These are phyloP conservation scores for Lasiodiplodia gonubiensis DNA, from an alignment of 2,329 filamentous ascomycete genomes.

Conservation along the genomic window DNA sequence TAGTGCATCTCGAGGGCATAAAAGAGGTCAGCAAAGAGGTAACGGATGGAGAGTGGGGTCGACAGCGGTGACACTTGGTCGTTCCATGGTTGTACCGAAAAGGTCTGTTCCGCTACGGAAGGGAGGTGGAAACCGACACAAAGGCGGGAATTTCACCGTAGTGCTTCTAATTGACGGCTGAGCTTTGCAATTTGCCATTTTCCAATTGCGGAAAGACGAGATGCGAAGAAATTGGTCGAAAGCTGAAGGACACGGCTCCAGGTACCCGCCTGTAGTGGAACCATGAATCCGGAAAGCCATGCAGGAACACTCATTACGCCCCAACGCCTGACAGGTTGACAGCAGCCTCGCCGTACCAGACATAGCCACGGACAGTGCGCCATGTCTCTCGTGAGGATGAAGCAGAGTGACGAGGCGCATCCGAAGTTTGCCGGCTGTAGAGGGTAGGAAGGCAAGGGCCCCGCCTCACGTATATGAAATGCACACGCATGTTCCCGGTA, in stretches of 20 bases:
- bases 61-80: not conserved
- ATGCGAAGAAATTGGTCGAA: not conserved
- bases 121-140: not conserved
- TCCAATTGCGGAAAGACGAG: too few species aligned
- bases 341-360: not conserved
- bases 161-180: not conserved
- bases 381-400: not conserved
- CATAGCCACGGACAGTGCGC: not conserved
- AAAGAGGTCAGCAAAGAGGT: too few species aligned
- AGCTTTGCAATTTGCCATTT: not conserved
- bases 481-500: not conserved
- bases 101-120: not conserved
- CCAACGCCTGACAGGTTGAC: conserved; percentile 17
- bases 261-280: conserved; percentile 22
- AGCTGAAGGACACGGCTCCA: not conserved
- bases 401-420: not conserved
- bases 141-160: not conserved
- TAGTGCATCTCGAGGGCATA: not conserved
- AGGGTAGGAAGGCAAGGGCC: not conserved
- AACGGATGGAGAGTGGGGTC: not conserved
- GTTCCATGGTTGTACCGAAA: not conserved
- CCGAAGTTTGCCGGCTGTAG: not conserved
- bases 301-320: not conserved
- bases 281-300: conserved; percentile 4
- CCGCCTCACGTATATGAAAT: not conserved